These are phyloP conservation scores for Cryptosporidium sp. DNA, from an alignment of 169 alveolate genomes.

Conservation along the genomic window DNA sequence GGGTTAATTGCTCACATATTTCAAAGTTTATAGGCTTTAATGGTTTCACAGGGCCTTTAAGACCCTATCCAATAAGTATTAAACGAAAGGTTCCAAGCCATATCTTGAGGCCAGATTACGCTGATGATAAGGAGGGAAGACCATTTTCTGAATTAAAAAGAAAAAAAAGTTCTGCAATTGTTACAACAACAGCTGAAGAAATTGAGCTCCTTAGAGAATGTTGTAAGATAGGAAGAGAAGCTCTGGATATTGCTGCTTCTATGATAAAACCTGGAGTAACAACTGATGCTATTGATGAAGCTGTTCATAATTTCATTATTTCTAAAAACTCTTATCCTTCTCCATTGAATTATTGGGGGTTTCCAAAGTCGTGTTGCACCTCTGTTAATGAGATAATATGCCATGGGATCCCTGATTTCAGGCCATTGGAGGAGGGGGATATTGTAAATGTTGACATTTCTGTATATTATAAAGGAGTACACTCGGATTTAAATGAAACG, in stretches of 20 bases:
- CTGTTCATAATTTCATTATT: slow-evolving; percentile 93
- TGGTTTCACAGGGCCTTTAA: slow-evolving; percentile 92
- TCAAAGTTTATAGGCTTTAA: slow-evolving; percentile 46
- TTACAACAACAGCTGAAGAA: slow-evolving; percentile 88
- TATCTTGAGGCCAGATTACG: slow-evolving; percentile 96
- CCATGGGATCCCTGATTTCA: slow-evolving; percentile 98
- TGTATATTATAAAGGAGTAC: slow-evolving; percentile 94
- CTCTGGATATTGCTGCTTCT: slow-evolving; percentile 93
- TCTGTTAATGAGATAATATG: slow-evolving; percentile 98
- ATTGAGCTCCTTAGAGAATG: slow-evolving; percentile 86
- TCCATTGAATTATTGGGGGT: slow-evolving; percentile 95
- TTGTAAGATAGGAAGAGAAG: slow-evolving; percentile 92
- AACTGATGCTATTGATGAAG: slow-evolving; percentile 95
- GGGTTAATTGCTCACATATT: slow-evolving; percentile 74
- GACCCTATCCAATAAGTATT: slow-evolving; percentile 93
- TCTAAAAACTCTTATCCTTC: slow-evolving; percentile 97
- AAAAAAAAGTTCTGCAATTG: slow-evolving; percentile 82
- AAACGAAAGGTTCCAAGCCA: slow-evolving; percentile 92
- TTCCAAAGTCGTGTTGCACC: slow-evolving; percentile 97
- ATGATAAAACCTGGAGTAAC: slow-evolving; percentile 95
- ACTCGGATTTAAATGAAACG: slow-evolving; percentile 97
- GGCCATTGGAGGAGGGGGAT: slow-evolving; percentile 93
- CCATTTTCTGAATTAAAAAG: slow-evolving; percentile 90
- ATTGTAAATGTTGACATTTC: slow-evolving; percentile 95
- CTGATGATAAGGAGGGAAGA: slow-evolving; percentile 86